Percentiles rank a stretch among this genome's conserved stretches.
Evolutionary conservation across 1,284 basidiomycete genomes (phyloP).

Genomic region (Ustilago sp.): DNA sequence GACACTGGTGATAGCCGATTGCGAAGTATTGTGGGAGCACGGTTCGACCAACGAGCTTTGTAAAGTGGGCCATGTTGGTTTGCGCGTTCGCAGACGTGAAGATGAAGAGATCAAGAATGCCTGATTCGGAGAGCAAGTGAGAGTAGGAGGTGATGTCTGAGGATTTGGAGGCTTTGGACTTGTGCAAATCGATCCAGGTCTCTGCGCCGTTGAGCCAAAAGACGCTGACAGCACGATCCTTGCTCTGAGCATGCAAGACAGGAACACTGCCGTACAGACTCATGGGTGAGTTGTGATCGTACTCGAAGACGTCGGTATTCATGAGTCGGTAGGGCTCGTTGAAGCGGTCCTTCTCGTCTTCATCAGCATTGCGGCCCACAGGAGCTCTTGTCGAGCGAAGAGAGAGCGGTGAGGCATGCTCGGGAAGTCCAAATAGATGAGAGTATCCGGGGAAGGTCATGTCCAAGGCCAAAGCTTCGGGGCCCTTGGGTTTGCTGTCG

Average conservation of each 20-base stretch:
- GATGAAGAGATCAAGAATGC: conserved; percentile 92
- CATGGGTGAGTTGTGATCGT: conserved; percentile 89
- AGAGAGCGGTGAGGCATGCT: conserved; percentile 91
- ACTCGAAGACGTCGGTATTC: conserved; percentile 98
- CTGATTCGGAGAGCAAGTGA: conserved; percentile 97
- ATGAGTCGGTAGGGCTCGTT: conserved; percentile 91
- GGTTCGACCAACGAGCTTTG: conserved; percentile 84
- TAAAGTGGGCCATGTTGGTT: conserved; percentile 87
- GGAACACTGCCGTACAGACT: conserved; percentile 81
- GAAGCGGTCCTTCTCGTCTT: conserved; percentile 62
- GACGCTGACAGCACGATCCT: conserved; percentile 82
- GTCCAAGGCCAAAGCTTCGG: conserved; percentile 91
- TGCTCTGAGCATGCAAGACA: conserved; percentile 86
- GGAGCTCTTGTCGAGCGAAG: conserved; percentile 74
- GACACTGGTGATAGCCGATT: conserved; percentile 94
- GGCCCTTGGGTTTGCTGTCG: conserved; percentile 97
- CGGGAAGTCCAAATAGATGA: conserved; percentile 93
- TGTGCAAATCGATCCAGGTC: conserved; percentile 90
- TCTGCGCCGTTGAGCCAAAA: conserved; percentile 93
- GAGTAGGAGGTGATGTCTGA: conserved; percentile 69
- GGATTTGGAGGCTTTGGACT: conserved; percentile 31
- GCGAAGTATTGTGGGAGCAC: conserved; percentile 90
- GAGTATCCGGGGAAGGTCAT: conserved; percentile 91
- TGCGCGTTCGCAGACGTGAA: conserved; percentile 87
- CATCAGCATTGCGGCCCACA: conserved; percentile 30